phyloP scores from a whole-genome alignment of 495 filamentous ascomycete genomes.

The Xylaria grammica region DNA sequence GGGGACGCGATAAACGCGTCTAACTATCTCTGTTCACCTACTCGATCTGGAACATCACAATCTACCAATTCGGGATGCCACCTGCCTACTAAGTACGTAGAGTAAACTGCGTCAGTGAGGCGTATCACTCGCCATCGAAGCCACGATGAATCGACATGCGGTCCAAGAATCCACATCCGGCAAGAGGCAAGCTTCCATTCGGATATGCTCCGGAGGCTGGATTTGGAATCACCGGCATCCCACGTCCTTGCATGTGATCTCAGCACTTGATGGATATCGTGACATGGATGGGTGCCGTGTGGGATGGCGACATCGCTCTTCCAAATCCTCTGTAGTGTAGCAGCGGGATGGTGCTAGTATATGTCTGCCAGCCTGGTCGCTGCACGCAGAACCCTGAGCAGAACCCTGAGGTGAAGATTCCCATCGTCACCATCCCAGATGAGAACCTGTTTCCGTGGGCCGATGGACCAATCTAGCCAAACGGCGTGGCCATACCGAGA shows the following conservation, averaged over 20 bases:
- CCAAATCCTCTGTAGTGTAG: background rate
- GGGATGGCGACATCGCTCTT: background rate
- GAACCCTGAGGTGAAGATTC: background rate
- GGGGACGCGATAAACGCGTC: background rate
- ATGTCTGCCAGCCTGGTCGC: background rate
- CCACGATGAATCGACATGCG: background rate
- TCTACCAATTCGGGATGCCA: conserved; percentile 11
- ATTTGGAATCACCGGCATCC: conserved; percentile 4
- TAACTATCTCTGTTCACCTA: background rate
- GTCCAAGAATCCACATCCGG: background rate
- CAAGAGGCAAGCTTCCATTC: background rate
- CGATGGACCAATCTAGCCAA: conserved; percentile 3
- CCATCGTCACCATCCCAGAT: conserved; percentile 9
- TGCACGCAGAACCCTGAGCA: background rate
- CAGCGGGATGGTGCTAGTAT: background rate
- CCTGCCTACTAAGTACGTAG: conserved; percentile 2
- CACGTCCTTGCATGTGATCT: conserved; percentile 11
- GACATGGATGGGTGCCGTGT: background rate
- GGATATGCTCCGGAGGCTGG: background rate
- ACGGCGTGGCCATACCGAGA: background rate
- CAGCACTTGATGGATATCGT: background rate
- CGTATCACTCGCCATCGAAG: background rate
- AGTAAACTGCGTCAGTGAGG: background rate
- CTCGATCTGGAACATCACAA: conserved; percentile 11
- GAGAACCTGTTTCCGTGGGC: conserved; percentile 8